Conservation (phyloP, 2,329 filamentous ascomycete genomes). For the Fusarium euwallaceae region DNA sequence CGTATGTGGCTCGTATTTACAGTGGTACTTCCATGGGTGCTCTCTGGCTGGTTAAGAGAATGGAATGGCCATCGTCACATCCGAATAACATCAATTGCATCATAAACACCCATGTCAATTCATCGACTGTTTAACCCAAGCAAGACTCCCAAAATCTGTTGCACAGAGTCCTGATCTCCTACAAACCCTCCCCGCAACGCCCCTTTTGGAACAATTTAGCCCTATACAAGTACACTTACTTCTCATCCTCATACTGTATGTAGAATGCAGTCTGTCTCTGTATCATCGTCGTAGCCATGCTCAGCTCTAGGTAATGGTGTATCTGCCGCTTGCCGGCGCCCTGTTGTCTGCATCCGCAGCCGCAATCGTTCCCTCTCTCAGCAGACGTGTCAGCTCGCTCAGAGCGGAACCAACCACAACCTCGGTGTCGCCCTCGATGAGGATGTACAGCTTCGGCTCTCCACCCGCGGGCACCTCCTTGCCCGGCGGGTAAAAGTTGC, state of each 20-base stretch:
- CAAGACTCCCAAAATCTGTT: conserved; percentile 34
- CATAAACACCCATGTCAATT: background rate
- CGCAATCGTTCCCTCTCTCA: conserved; percentile 91
- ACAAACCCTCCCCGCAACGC: conserved; percentile 7
- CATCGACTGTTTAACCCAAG: conserved; percentile 14
- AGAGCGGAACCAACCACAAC: conserved; percentile 91
- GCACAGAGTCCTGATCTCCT: conserved; percentile 11
- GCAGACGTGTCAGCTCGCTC: conserved; percentile 86
- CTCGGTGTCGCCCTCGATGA: conserved; percentile 98
- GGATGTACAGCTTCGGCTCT: conserved; percentile 95
- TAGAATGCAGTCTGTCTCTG: background rate
- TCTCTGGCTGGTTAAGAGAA: background rate
- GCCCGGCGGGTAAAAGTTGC: conserved; percentile 85
- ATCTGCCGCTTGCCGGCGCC: conserved; percentile 83
- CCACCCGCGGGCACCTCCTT: conserved; percentile 82
- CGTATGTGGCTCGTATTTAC: background rate
- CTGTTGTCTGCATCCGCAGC: conserved; percentile 89
- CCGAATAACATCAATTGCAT: background rate
- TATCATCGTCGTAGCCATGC: background rate
- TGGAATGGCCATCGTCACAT: background rate
- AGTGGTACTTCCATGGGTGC: background rate
- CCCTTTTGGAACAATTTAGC: background rate
- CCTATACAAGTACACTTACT: background rate
- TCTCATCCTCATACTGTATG: background rate
- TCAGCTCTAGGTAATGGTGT: conserved; percentile 80